Base-by-base conservation (phyloP, 1,139 yeast species). In the Taphrina deformans region DNA sequence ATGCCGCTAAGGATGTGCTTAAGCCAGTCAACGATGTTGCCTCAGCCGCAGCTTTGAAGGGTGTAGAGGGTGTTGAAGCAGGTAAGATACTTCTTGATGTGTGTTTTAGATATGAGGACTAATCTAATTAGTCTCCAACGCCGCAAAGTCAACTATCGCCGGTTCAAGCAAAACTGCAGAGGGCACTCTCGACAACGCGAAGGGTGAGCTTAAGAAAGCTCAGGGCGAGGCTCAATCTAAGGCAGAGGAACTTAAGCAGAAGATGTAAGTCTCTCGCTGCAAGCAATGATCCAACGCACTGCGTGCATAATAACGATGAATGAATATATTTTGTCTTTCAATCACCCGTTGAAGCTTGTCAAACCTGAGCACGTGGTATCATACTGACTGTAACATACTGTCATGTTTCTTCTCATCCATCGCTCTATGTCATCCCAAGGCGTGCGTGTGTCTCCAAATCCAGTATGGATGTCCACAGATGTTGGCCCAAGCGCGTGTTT, bases 171-270 rank as follows among this genome's bases (percentile, higher is more conserved):
- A 53, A 23, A 35, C 45, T 21, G 58, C 58, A 14, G 58, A 53
- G 33, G 58, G 58, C 10, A 14, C 38, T 3, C 33, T 35, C 33
- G 58, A 38, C 33, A 35, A 53, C 14, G 35, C 48, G 3, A 53
- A 53, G 48, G 58, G 58, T 12, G 58, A 53, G 16, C 12, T 38
- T 2, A 53, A 53, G 33, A 35, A 53, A 18, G 48, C 35, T 5
- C 58, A 53, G 38, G 58, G 58, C 21, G 35, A 53, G 23, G 58
- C 58, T 38, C 44, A 53, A 18, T 53, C 58, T 5, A 53, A 53
- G 48, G 58, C 58, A 14, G 58, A 53, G 38, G 58, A 53, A 24
- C 23, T 53, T 14, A 53, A 53, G 48, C 58, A 53, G 48, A 53
- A 53, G 58, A 14, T 53, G n/a, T 53, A 16, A 23, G 24, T 23